Conservation (phyloP, 352 stramenopile genomes). For the Phytophthora crassamura region DNA sequence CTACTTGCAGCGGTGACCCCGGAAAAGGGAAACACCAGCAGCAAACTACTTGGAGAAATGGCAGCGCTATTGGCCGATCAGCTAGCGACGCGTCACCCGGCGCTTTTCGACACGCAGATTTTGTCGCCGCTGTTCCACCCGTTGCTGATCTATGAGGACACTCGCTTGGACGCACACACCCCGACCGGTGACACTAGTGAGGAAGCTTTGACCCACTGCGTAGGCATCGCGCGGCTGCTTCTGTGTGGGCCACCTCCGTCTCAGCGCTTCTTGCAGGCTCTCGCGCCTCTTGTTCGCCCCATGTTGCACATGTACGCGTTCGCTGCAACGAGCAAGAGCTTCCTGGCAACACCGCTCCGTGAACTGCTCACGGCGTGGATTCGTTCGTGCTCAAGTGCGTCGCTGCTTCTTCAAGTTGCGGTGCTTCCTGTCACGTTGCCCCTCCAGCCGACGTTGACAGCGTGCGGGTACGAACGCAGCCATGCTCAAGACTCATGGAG, state of each 20-base stretch:
- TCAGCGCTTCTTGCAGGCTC: slow-evolving; percentile 48
- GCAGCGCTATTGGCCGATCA: slow-evolving; percentile 69
- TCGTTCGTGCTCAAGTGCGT: slow-evolving; percentile 50
- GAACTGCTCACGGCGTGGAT: slow-evolving; percentile 44
- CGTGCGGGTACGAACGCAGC: slow-evolving; percentile 40
- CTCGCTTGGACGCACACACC: slow-evolving; percentile 3
- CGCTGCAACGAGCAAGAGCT: slow-evolving; percentile 68
- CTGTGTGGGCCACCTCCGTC: slow-evolving; percentile 76
- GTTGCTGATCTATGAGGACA: slow-evolving; percentile 69
- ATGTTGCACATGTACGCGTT: slow-evolving; percentile 82
- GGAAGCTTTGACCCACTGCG: slow-evolving; percentile 53
- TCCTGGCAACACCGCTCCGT: slow-evolving; percentile 39
- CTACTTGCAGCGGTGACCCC: slow-evolving; percentile 49
- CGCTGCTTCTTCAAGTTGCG: slow-evolving; percentile 57
- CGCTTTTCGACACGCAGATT: slow-evolving; percentile 61
- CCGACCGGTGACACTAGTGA: slow-evolving; percentile 38
- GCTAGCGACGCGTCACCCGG: slow-evolving; percentile 49
- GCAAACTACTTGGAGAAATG: slow-evolving; percentile 80
- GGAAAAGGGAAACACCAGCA: slow-evolving; percentile 53
- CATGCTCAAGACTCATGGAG: slow-evolving; percentile 36
- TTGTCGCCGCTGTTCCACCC: slow-evolving; percentile 63
- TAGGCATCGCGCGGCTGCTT: slow-evolving; percentile 61
- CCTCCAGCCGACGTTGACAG: slow-evolving; percentile 35
- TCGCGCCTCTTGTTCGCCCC: slow-evolving; percentile 62
- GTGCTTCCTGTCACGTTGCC: slow-evolving; percentile 62